phyloP scores from a whole-genome alignment of 306 rosid species.

The Aeschynomene evenia region DNA sequence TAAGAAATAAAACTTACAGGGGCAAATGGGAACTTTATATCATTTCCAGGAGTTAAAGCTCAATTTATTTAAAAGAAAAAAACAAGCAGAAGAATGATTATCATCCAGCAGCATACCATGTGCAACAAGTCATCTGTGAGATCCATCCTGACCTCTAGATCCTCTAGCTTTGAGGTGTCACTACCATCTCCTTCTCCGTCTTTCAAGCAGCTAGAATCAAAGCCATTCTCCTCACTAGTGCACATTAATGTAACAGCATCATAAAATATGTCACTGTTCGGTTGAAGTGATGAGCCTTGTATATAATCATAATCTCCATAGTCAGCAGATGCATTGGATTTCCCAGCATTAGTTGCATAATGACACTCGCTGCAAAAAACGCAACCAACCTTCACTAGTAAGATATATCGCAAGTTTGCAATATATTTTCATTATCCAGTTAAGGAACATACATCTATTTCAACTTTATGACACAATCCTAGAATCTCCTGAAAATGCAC shows the following conservation, averaged over 20 bases:
- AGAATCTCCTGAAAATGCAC: neutral
- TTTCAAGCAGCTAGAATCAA: constrained; percentile 42
- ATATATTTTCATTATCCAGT: constrained; percentile 19
- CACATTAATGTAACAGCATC: constrained; percentile 45
- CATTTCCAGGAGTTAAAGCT: neutral
- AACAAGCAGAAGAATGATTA: neutral
- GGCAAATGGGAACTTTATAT: neutral
- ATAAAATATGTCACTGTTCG: constrained; percentile 41
- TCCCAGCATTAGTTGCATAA: constrained; percentile 53
- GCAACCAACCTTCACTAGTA: constrained; percentile 11
- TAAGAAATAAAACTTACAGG: neutral
- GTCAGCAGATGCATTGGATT: constrained; percentile 46
- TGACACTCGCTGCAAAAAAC: constrained; percentile 60
- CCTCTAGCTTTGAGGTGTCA: constrained; percentile 53
- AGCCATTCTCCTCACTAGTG: constrained; percentile 38
- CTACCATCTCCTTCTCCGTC: constrained; percentile 50
- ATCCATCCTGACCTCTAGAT: constrained; percentile 83
- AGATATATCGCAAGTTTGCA: neutral
- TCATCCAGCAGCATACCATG: constrained; percentile 60
- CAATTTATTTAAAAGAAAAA: constrained; percentile 7
- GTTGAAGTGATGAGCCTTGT: constrained; percentile 42
- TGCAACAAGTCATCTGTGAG: constrained; percentile 94
- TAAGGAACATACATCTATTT: neutral
- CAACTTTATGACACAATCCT: neutral
- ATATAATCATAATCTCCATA: constrained; percentile 41